These are phyloP conservation scores for Trichoderma sp. DNA, from an alignment of 2,329 filamentous ascomycete species.

Conservation along the genomic window DNA sequence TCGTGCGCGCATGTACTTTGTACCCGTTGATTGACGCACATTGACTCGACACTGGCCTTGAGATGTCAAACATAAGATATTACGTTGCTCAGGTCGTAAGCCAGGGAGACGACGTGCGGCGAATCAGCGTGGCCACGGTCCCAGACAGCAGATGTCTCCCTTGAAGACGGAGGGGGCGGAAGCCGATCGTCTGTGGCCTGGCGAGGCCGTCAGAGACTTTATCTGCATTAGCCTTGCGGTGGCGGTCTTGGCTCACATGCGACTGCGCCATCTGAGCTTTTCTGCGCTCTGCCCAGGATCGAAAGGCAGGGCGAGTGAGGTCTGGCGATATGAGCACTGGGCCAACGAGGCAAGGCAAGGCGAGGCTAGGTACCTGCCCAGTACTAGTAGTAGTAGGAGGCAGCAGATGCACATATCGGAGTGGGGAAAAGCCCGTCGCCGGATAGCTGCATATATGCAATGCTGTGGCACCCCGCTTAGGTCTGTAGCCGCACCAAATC, in stretches of 20 bases:
- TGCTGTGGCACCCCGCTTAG: background rate
- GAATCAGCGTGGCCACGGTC: conserved; percentile 4
- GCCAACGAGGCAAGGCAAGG: too few relatives aligned
- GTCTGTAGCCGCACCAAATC: background rate
- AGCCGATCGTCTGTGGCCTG: conserved; percentile 14
- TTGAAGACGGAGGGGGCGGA: background rate
- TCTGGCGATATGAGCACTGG: background rate
- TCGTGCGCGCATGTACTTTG: background rate
- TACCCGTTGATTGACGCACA: background rate
- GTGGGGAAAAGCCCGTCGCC: too few relatives aligned
- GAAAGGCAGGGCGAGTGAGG: conserved; percentile 10
- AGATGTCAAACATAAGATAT: conserved; percentile 22
- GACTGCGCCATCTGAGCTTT: background rate
- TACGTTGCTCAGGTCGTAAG: background rate
- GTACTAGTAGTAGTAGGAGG: too few relatives aligned
- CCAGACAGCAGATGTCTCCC: background rate
- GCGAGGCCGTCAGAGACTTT: background rate
- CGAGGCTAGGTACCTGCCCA: background rate
- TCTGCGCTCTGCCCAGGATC: background rate
- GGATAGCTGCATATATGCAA: background rate
- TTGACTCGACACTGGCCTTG: background rate
- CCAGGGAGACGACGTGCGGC: conserved; percentile 9
- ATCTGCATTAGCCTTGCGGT: conserved; percentile 19
- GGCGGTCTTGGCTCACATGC: background rate
- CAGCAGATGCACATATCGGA: too few relatives aligned